Evolutionary conservation across 2,329 filamentous ascomycete species (phyloP).

Genomic region (Verticillium longisporum): DNA sequence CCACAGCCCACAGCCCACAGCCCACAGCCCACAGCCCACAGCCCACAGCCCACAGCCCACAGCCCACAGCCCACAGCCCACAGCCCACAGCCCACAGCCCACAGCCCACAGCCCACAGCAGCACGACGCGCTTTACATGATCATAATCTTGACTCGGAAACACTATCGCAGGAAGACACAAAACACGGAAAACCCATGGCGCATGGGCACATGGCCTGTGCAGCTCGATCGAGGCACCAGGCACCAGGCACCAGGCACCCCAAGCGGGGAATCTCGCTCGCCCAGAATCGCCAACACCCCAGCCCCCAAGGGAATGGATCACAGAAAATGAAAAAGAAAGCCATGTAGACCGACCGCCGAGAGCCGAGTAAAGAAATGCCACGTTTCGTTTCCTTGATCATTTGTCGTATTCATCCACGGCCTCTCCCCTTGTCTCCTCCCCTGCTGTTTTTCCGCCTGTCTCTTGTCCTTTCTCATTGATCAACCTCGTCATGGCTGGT

Average conservation of each 20-base stretch:
- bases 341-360: slow-evolving; percentile 7
- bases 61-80: no score
- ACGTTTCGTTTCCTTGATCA: slow-evolving; percentile 5
- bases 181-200: not conserved
- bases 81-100: no score
- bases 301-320: not conserved
- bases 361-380: slow-evolving; percentile 1
- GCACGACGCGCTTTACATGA: not conserved
- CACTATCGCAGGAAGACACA: not conserved
- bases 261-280: not conserved
- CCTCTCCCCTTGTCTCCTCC: not conserved
- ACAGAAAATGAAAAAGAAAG: slow-evolving; percentile 1
- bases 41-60: no score
- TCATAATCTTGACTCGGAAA: not conserved
- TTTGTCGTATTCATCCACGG: slow-evolving; percentile 2
- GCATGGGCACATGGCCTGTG: not conserved
- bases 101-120: no score
- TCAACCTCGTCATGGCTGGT: slow-evolving; percentile 1
- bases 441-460: not conserved
- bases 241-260: slow-evolving; percentile 4
- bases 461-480: not conserved
- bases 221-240: not conserved
- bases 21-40: no score
- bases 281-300: no score
- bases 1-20: no score